Evolutionary conservation across 192 early-diverging fungal genomes (phyloP).

Genomic region (Coemansia sp.): DNA sequence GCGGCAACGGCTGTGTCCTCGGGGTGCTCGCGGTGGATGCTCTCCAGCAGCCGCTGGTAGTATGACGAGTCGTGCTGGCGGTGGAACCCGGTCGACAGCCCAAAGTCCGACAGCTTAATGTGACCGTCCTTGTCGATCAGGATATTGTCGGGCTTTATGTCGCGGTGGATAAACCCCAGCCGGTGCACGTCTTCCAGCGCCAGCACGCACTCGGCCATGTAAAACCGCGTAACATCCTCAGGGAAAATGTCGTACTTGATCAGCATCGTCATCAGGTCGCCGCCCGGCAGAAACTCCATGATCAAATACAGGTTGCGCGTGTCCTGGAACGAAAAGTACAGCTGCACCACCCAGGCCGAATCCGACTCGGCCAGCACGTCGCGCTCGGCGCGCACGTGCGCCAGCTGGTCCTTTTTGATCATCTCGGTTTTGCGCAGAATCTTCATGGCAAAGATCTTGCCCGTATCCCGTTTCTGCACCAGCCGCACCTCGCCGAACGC

Average conservation of each 20-base stretch:
- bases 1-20: slow-evolving; percentile 40
- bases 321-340: slow-evolving; percentile 99
- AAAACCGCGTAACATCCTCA: slow-evolving; percentile 96
- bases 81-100: slow-evolving; percentile 99
- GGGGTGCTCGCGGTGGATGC: slow-evolving; percentile 56
- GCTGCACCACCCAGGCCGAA: slow-evolving; percentile 96
- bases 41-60: slow-evolving; percentile 79
- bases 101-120: slow-evolving; percentile 98
- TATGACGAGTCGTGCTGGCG: slow-evolving; percentile 97
- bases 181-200: slow-evolving; percentile 93
- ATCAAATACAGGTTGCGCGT: slow-evolving; percentile 89
- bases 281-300: slow-evolving; percentile 99
- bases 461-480: slow-evolving; percentile 93
- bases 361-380: slow-evolving; percentile 96
- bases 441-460: slow-evolving; percentile 99
- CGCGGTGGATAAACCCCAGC: slow-evolving; percentile 91
- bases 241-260: slow-evolving; percentile 98
- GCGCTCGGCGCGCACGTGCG: slow-evolving; percentile 96
- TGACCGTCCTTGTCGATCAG: slow-evolving; percentile 98
- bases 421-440: slow-evolving; percentile 93
- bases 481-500: slow-evolving; percentile 98
- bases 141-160: slow-evolving; percentile 85
- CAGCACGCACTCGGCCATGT: slow-evolving; percentile 94
- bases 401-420: slow-evolving; percentile 98
- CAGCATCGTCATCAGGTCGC: slow-evolving; percentile 99